Base-by-base conservation (phyloP, 495 filamentous ascomycete species). In the Cryomyces minteri region DNA sequence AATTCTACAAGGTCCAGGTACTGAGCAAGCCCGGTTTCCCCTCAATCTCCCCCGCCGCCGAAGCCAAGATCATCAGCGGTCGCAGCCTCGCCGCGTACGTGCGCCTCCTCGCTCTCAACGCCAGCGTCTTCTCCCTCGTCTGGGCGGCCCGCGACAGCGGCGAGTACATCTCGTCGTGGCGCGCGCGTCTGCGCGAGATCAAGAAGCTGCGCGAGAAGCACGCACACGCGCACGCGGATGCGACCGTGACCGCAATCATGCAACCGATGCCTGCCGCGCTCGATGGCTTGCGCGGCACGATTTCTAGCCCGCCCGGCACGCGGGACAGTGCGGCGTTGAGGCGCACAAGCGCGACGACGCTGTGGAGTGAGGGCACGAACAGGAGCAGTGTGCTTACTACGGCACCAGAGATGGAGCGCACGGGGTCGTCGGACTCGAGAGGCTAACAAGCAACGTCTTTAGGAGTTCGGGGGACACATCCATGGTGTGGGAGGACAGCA, bases 121-220 rank as follows among this genome's bases (percentile, higher is more conserved):
- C 92, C 1, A 92, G 84, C 9, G 84, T 95, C 12, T 94, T 94
- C 61, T 82, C 80, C 5, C 73, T 82, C 41, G 88, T 95, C 40
- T 95, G 90, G 84, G 63, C 65, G 7, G 80, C 79, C 54, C 75
- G 78, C 47, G 74, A 81, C 45, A 79, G 80, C 34, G 82, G 83
- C 47, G 87, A 94, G 62, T 76, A 94, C 54, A 68, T 88, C 8
- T 92, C 86, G 0, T 82, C 83, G 11, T 95, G 90, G 88, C 76
- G 86, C 30, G 83, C 80, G 44, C 76, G 90, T 41, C 70, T 96
- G 5, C 74, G 77, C 28, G 80, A 90, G 55, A 93, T 99, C 54
- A 80, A 79, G 53, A 69, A 74, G 43, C 70, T 99, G 30, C 74
- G 88, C 33, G 83, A 93, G 50, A 67, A 70, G 43, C 57, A 62